Evolutionary conservation across 257 asterid species (phyloP).

Genomic region (Parsonsia alboflavescens): DNA sequence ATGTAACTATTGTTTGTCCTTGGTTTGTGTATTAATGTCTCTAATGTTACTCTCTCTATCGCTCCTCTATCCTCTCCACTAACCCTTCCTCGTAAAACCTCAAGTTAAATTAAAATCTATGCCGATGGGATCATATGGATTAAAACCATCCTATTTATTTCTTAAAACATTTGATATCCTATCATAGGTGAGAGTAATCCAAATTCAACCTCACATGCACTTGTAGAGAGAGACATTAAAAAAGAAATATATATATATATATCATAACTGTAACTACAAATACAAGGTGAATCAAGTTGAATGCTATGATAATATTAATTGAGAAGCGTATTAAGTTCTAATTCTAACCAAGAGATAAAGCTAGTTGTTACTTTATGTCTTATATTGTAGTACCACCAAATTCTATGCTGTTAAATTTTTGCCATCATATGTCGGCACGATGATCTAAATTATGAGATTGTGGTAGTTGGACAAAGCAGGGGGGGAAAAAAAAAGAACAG

Average conservation of each 20-base stretch:
- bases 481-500: background rate
- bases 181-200: too few relatives aligned
- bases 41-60: background rate
- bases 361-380: background rate
- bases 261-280: too few relatives aligned
- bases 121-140: too few relatives aligned
- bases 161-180: too few relatives aligned
- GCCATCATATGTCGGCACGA: slow-evolving; percentile 19
- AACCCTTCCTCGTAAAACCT: background rate
- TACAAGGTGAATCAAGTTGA: too few relatives aligned
- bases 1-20: background rate
- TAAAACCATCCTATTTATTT: too few relatives aligned
- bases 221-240: too few relatives aligned
- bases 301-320: too few relatives aligned
- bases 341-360: background rate
- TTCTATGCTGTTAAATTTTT: background rate
- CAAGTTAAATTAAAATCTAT: background rate
- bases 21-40: background rate
- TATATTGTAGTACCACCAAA: background rate
- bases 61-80: background rate
- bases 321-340: too few relatives aligned
- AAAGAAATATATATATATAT: too few relatives aligned
- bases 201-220: too few relatives aligned
- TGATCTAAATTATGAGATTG: slow-evolving; percentile 7
- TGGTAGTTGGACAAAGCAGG: slow-evolving; percentile 10